Evolutionary conservation across 345 rosid species (phyloP), one percentile per base, ranked within the genome.

Genomic region (Murraya paniculata): DNA sequence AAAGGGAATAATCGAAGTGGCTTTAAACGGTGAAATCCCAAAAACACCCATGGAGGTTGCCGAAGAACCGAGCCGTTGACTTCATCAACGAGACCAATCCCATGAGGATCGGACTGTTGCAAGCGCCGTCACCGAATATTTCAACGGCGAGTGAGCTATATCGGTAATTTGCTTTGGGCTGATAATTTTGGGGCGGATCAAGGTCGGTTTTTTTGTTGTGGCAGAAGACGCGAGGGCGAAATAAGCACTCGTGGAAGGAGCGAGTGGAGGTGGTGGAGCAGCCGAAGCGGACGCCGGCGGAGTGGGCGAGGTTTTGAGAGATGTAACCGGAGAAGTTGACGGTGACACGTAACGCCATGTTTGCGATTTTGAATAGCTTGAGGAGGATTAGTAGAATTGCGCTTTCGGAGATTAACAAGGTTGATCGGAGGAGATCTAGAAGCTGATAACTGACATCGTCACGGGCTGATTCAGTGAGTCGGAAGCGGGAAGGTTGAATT

Each of bases 261-360:
- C 90, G 87, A 62, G 87, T 85, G 68, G 82, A 80, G 30, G 71
- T 50, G 9, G 72, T 80, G 81, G 87, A 83, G 77, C 71, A 79
- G 30, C 90, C 85, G 31, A 82, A 81, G 31, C 95, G 93, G 41
- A 79, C 36, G 27, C 85, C 79, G 84, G 94, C 88, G 72, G 89
- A 76, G 58, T 89, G 58, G 74, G 90, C 91, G 25, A 93, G 60
- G 83, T 80, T 89, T 30, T 89, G 86, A 75, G 92, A 94, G 38
- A 83, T 85, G 80, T 85, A 90, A 83, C 88, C 87, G 72, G 98
- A 91, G 87, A 77, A 90, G 36, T 85, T 82, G 80, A 91, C 36
- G 75, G 95, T 90, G 41, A 86, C 92, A 28, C 95, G 90, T 50
- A 94, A 79, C 78, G 98, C 97, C 98, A 94, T 94, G 22, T 4